Conservation (phyloP, 148 eudicot genomes). For the Polygonum aviculare region DNA sequence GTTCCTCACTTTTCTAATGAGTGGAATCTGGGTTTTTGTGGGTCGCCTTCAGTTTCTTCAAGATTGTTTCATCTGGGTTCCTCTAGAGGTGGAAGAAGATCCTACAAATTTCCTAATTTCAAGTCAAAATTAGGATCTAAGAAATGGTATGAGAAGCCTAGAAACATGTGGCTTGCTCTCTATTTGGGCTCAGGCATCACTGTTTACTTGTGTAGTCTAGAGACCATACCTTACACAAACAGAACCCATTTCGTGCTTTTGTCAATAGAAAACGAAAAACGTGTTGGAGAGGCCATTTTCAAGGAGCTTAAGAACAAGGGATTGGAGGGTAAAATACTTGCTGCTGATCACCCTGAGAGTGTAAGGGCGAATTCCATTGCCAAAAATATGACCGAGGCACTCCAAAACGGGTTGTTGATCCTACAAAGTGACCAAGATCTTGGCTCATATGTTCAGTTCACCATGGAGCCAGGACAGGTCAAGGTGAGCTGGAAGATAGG, state of each 20-base stretch:
- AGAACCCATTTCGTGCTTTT: slow-evolving; percentile 12
- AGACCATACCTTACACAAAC: slow-evolving; percentile 17
- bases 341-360: neutral
- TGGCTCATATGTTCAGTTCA: slow-evolving; percentile 18
- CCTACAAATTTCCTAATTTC: slow-evolving; percentile 38
- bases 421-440: slow-evolving; percentile 18
- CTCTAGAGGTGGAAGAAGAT: slow-evolving; percentile 23
- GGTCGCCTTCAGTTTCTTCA: slow-evolving; percentile 31
- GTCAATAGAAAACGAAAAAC: neutral
- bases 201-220: slow-evolving; percentile 2
- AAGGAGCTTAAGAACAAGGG: neutral
- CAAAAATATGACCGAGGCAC: neutral
- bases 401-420: neutral
- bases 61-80: slow-evolving; percentile 17
- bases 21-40: slow-evolving; percentile 12
- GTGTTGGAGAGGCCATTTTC: neutral
- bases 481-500: slow-evolving; percentile 59
- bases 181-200: slow-evolving; percentile 15
- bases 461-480: slow-evolving; percentile 38
- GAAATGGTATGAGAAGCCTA: slow-evolving; percentile 57
- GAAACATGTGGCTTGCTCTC: slow-evolving; percentile 28
- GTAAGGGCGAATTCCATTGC: neutral
- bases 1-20: neutral
- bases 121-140: slow-evolving; percentile 34
- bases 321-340: neutral